Base-by-base conservation (phyloP, 23 red algal genomes). In the Gracilaria domingensis region DNA sequence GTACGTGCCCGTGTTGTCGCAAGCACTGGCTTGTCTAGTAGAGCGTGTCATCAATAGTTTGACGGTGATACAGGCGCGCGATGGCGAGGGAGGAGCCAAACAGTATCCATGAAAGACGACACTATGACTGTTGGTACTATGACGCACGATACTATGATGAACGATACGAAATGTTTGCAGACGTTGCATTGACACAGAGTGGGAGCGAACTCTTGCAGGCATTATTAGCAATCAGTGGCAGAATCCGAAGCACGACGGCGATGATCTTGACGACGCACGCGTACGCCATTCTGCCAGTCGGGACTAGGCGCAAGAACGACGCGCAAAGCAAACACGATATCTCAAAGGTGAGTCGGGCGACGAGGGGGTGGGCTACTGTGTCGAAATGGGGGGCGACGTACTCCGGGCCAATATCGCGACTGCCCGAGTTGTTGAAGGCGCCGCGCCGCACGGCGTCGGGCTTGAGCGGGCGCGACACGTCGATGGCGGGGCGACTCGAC, bases 381-480 rank as follows among this genome's bases (percentile, higher is more conserved):
- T 33, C 26, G 9, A 0, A 65, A 21, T 21, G 60, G 60, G 25
- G 12, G 23, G 69, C 37, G 26, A 89, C 86, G 69, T 80, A 89
- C 86, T 92, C 88, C 18, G 88, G 88, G 24, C 88, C 88, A 11
- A 83, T 64, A 58, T 92, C 88, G 34, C 76, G 56, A 59, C 88
- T 92, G 48, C 88, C 88, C 36, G 77, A 83, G 79, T 92, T 92
- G 61, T 92, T 92, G 61, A 92, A 92, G 62, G 88, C 88, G 58
- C 88, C 88, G 44, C 88, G 88, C 34, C 88, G 88, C 21, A 83
- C 61, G 35, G 88, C 88, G 21, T 92, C 75, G 1, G 55, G 88
- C 40, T 81, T 81, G 60, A 92, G 77, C 4, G 88, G 88, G 18
- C 65, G 53, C 36, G 75, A 44, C 4, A 77, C 26, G 78, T 92